These are phyloP conservation scores for Coemansia sp. DNA, from an alignment of 371 early-diverging fungal species.

Conservation along the genomic window DNA sequence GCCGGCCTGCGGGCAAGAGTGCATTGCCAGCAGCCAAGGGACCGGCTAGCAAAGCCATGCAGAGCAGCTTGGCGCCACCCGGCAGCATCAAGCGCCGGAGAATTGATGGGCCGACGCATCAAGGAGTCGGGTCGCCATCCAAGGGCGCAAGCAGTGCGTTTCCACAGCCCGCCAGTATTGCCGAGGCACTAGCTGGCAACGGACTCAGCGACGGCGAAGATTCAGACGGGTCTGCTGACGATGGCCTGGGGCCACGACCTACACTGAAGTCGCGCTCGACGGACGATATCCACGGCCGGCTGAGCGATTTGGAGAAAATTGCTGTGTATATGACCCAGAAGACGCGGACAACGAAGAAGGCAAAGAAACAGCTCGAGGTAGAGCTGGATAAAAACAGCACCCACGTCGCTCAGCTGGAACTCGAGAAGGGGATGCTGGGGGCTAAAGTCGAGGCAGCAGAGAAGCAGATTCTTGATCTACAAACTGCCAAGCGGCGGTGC, in stretches of 20 bases:
- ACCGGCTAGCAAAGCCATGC: neutral
- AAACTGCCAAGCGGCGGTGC: slow-evolving; percentile 51
- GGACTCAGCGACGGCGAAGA: slow-evolving; percentile 16
- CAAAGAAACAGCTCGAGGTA: slow-evolving; percentile 38
- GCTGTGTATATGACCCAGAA: slow-evolving; percentile 35
- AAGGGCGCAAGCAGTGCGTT: slow-evolving; percentile 9
- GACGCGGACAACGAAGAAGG: slow-evolving; percentile 31
- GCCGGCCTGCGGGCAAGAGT: neutral
- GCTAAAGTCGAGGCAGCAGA: slow-evolving; percentile 29
- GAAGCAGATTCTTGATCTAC: slow-evolving; percentile 36
- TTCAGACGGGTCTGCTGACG: slow-evolving; percentile 27
- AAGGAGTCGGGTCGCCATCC: neutral
- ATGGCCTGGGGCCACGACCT: slow-evolving; percentile 36
- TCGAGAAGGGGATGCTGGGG: slow-evolving; percentile 26
- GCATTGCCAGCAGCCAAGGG: neutral
- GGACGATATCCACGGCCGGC: slow-evolving; percentile 36
- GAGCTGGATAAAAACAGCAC: slow-evolving; percentile 40
- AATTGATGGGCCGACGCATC: slow-evolving; percentile 16
- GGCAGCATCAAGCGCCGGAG: slow-evolving; percentile 39
- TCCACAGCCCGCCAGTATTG: neutral
- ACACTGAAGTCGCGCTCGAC: slow-evolving; percentile 18
- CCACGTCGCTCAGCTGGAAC: slow-evolving; percentile 40
- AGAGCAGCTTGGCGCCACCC: slow-evolving; percentile 11
- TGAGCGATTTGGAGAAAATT: slow-evolving; percentile 36
- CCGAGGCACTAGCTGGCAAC: neutral